These are phyloP conservation scores for Dactylis glomerata DNA, from an alignment of 176 grass and related monocot species.

Conservation along the genomic window DNA sequence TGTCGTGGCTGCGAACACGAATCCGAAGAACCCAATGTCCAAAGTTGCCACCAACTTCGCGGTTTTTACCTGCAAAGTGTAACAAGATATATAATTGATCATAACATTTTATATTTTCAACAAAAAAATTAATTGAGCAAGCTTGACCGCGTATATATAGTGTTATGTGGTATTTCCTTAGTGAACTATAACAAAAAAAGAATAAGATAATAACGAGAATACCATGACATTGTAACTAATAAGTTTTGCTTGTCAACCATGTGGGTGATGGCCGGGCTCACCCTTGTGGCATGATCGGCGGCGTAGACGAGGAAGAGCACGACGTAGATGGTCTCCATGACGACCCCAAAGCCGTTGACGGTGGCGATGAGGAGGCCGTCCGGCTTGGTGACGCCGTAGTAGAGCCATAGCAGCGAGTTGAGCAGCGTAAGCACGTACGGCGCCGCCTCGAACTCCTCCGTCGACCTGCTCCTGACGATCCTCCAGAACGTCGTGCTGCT, in stretches of 20 bases:
- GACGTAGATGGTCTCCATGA: slow-evolving; percentile 59
- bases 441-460: slow-evolving; percentile 53
- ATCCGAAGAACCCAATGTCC: slow-evolving; percentile 48
- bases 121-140: neutral
- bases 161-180: neutral
- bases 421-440: slow-evolving; percentile 56
- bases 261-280: neutral
- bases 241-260: neutral
- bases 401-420: slow-evolving; percentile 55
- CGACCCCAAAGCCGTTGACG: slow-evolving; percentile 46
- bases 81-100: neutral
- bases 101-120: neutral
- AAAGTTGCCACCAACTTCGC: slow-evolving; percentile 34
- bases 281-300: slow-evolving; percentile 36
- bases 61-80: slow-evolving; percentile 35
- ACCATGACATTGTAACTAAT: neutral
- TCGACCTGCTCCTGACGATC: slow-evolving; percentile 41
- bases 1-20: slow-evolving; percentile 33
- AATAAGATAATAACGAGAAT: neutral
- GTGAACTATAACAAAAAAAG: neutral
- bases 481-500: slow-evolving; percentile 61
- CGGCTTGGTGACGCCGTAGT: slow-evolving; percentile 75
- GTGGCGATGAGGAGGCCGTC: slow-evolving; percentile 59
- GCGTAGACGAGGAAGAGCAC: slow-evolving; percentile 52
- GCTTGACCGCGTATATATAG: neutral